Evolutionary conservation across 2,329 filamentous ascomycete species (phyloP).

Genomic region (Neopestalotiopsis sp.): DNA sequence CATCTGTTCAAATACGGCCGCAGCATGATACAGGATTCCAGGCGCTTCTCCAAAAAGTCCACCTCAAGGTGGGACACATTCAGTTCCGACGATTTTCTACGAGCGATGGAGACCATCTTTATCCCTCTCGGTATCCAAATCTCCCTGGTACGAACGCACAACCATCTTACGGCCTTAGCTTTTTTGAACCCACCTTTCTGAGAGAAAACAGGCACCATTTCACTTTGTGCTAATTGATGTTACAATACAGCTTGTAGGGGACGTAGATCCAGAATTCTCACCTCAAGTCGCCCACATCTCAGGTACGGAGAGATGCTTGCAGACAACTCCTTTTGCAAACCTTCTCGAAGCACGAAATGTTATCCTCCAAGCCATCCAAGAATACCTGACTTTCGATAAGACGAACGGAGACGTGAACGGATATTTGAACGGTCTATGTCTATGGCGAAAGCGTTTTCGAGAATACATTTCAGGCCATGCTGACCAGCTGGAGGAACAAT

Average conservation of each 20-base stretch:
- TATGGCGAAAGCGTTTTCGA: background rate
- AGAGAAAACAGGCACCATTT: no score
- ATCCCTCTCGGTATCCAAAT: background rate
- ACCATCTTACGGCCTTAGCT: background rate
- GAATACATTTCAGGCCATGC: background rate
- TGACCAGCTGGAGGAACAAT: background rate
- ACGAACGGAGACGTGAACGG: background rate
- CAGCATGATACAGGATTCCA: background rate
- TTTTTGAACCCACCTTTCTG: background rate
- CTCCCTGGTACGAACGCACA: background rate
- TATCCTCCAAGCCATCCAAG: background rate
- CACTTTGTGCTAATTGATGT: background rate
- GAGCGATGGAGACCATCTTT: background rate
- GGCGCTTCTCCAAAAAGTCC: background rate
- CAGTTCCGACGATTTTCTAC: background rate
- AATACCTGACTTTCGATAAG: background rate
- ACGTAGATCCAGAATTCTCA: background rate
- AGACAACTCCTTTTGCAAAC: background rate
- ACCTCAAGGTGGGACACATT: background rate
- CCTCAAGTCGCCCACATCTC: background rate
- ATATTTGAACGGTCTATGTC: background rate
- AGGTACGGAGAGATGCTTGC: background rate
- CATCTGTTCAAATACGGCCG: constrained; percentile 5
- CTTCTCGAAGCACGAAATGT: background rate
- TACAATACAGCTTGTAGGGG: background rate